Conservation (phyloP, 805 yeast genomes). For the Metschnikowia anglica region DNA sequence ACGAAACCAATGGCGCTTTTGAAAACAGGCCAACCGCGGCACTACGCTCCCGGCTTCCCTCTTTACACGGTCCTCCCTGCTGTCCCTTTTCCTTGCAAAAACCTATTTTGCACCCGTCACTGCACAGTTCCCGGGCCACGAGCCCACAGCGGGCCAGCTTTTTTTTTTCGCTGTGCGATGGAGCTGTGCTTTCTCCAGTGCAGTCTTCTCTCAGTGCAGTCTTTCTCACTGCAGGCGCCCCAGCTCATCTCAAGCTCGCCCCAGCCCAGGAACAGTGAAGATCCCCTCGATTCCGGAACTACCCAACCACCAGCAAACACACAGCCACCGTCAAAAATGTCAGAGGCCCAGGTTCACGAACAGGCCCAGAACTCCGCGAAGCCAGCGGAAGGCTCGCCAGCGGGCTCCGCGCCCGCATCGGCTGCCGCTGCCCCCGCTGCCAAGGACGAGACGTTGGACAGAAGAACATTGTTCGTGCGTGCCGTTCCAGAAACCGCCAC, state of each 20-base stretch:
- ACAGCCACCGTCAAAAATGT: background rate
- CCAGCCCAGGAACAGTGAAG: background rate
- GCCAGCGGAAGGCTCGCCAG: background rate
- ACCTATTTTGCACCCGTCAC: background rate
- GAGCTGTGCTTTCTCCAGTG: too few species aligned
- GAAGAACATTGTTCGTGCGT: conserved; percentile 79
- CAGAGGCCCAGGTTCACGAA: background rate
- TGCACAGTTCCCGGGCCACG: background rate
- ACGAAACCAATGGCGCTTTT: too few species aligned
- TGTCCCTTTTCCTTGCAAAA: background rate
- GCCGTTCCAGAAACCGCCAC: conserved; percentile 80
- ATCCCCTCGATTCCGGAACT: background rate
- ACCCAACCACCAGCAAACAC: background rate
- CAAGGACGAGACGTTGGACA: conserved; percentile 41
- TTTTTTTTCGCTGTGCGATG: background rate
- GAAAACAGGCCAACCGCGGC: too few species aligned
- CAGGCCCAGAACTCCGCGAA: background rate
- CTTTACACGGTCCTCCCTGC: too few species aligned
- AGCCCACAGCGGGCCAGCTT: too few species aligned
- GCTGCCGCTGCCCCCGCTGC: background rate
- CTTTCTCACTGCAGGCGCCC: background rate
- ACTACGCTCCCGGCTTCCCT: too few species aligned
- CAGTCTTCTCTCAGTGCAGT: too few species aligned
- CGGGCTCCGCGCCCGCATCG: background rate
- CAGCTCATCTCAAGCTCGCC: background rate